Conservation (phyloP, 2,329 filamentous ascomycete genomes). For the Diplodia sapinea region DNA sequence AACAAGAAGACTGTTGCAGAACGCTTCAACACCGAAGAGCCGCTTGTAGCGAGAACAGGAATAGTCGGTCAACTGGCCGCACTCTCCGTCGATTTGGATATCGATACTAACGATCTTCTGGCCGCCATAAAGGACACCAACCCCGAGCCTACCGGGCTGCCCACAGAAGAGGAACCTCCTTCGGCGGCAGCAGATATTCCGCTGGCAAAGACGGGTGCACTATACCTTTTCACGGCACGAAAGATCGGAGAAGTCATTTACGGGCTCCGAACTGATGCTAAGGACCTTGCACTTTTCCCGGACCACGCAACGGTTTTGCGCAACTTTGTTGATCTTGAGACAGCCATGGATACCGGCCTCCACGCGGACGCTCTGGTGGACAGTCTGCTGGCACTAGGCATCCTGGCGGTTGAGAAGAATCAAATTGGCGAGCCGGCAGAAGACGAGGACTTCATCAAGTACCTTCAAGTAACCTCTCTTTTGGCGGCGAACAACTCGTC, state of each 20-base stretch:
- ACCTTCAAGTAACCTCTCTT: slow-evolving; percentile 57
- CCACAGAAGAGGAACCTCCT: slow-evolving; percentile 60
- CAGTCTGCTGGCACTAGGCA: slow-evolving; percentile 58
- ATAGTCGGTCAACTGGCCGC: slow-evolving; percentile 76
- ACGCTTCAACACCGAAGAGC: slow-evolving; percentile 68
- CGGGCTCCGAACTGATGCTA: slow-evolving; percentile 47
- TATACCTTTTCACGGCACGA: slow-evolving; percentile 61
- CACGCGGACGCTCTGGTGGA: slow-evolving; percentile 62
- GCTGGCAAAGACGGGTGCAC: slow-evolving; percentile 60
- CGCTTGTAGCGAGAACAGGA: slow-evolving; percentile 66
- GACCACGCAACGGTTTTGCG: slow-evolving; percentile 58
- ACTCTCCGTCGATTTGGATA: slow-evolving; percentile 63
- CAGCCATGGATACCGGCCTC: slow-evolving; percentile 49
- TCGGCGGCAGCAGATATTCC: slow-evolving; percentile 59
- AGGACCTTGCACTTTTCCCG: slow-evolving; percentile 58
- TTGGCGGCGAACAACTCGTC: slow-evolving; percentile 57
- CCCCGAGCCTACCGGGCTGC: slow-evolving; percentile 49
- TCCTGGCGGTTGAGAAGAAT: slow-evolving; percentile 56
- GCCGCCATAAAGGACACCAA: slow-evolving; percentile 50
- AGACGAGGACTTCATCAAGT: slow-evolving; percentile 59
- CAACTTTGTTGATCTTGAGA: slow-evolving; percentile 53
- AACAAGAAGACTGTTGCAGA: slow-evolving; percentile 66
- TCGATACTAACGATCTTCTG: slow-evolving; percentile 57
- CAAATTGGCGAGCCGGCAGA: slow-evolving; percentile 53
- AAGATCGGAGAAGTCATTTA: slow-evolving; percentile 58